Evolutionary conservation across 148 eudicot species (phyloP).

Genomic region (Rhododendron henanense): DNA sequence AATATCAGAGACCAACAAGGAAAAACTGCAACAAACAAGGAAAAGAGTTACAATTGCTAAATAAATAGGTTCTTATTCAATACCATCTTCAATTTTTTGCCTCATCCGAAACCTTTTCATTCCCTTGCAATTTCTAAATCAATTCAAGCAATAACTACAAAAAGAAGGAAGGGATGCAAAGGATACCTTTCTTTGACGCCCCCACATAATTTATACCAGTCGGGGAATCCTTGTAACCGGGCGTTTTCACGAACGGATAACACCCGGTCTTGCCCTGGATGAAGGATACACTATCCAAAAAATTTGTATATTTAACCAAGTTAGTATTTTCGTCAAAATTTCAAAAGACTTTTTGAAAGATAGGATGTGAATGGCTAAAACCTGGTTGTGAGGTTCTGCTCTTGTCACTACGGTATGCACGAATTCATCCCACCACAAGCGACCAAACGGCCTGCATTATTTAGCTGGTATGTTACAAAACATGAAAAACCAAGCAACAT

Average conservation of each 20-base stretch:
- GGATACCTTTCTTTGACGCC: constrained; percentile 35
- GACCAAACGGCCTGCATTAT: constrained; percentile 24
- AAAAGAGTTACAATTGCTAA: background rate
- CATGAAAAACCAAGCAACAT: background rate
- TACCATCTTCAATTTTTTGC: background rate
- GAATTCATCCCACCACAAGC: constrained; percentile 24
- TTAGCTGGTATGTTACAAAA: background rate
- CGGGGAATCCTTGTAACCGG: constrained; percentile 47
- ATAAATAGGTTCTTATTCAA: background rate
- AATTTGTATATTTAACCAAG: background rate
- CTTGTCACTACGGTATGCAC: constrained; percentile 23
- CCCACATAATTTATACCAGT: constrained; percentile 38
- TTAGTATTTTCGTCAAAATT: background rate
- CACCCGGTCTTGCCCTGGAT: constrained; percentile 46
- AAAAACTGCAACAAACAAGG: background rate
- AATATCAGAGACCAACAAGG: background rate
- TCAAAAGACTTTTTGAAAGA: background rate
- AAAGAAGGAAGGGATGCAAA: background rate
- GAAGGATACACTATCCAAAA: constrained; percentile 25
- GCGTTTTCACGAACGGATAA: constrained; percentile 51
- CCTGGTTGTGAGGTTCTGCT: constrained; percentile 31
- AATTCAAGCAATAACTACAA: background rate
- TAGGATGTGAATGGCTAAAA: background rate
- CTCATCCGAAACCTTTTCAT: background rate
- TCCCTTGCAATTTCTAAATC: background rate